Evolutionary conservation across 1,139 yeast species (phyloP).

Genomic region (Taphrina deformans): DNA sequence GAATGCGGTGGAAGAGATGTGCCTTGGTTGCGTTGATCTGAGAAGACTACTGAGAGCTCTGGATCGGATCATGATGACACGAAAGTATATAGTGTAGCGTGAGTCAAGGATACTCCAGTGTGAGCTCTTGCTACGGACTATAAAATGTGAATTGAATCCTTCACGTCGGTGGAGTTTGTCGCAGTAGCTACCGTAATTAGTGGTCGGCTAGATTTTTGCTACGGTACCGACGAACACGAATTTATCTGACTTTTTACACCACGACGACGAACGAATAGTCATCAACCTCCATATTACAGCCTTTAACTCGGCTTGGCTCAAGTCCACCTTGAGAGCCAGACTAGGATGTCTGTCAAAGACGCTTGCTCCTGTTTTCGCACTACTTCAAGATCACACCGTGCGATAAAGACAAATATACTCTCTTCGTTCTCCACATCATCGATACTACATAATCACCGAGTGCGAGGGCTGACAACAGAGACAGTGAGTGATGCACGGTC

Average conservation of each 20-base stretch:
- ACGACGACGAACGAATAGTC: background rate
- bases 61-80: background rate
- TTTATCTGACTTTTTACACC: background rate
- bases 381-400: background rate
- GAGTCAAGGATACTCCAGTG: too few relatives aligned
- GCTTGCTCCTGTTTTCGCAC: slow-evolving; percentile 5
- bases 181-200: too few relatives aligned
- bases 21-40: background rate
- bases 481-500: background rate
- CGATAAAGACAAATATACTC: background rate
- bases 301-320: background rate
- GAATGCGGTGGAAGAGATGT: background rate
- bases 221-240: background rate
- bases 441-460: background rate
- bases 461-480: slow-evolving; percentile 1
- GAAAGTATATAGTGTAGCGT: too few relatives aligned
- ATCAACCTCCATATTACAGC: background rate
- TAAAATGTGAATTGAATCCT: background rate
- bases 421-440: background rate
- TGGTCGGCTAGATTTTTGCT: background rate
- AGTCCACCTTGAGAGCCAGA: too few relatives aligned
- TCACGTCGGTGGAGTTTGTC: background rate
- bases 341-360: slow-evolving; percentile 1
- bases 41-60: background rate
- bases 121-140: background rate